phyloP scores from a whole-genome alignment of 768 basidiomycete genomes.

The Bullera alba region DNA sequence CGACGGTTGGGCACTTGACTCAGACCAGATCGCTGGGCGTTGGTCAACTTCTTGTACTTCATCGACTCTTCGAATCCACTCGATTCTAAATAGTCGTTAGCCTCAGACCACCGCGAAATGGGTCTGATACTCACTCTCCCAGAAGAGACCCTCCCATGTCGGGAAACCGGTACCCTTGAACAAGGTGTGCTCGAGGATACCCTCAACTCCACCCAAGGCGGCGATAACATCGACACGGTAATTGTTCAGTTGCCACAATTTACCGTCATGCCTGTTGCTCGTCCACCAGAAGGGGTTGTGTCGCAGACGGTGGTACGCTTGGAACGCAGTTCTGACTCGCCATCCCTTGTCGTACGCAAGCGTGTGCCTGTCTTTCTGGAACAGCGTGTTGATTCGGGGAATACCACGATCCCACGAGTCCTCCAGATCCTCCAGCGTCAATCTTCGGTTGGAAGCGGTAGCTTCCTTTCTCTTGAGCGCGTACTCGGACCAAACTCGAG shows the following conservation, averaged over 20 bases:
- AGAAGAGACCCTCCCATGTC: slow-evolving; percentile 97
- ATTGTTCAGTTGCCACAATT: slow-evolving; percentile 94
- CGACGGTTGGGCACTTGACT: slow-evolving; percentile 85
- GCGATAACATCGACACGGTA: slow-evolving; percentile 98
- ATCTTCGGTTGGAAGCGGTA: slow-evolving; percentile 93
- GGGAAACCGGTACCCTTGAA: slow-evolving; percentile 94
- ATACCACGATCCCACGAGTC: slow-evolving; percentile 99
- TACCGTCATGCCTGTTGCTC: slow-evolving; percentile 90
- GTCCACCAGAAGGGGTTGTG: slow-evolving; percentile 99
- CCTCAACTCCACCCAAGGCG: slow-evolving; percentile 51
- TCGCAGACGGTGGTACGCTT: slow-evolving; percentile 68
- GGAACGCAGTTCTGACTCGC: slow-evolving; percentile 97
- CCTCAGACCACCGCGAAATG: not conserved
- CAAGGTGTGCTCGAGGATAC: slow-evolving; percentile 86
- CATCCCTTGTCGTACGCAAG: slow-evolving; percentile 98
- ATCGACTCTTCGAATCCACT: slow-evolving; percentile 59
- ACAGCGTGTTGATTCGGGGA: slow-evolving; percentile 84
- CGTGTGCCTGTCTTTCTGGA: slow-evolving; percentile 97
- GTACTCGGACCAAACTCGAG: slow-evolving; percentile 98
- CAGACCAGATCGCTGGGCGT: slow-evolving; percentile 90
- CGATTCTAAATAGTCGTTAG: not conserved
- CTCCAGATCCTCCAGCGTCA: slow-evolving; percentile 95
- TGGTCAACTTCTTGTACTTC: slow-evolving; percentile 61
- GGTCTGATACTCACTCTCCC: slow-evolving; percentile 60
- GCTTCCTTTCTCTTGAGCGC: slow-evolving; percentile 99